Conservation (phyloP, 495 filamentous ascomycete species). For the Penicillium cosmopolitanum region DNA sequence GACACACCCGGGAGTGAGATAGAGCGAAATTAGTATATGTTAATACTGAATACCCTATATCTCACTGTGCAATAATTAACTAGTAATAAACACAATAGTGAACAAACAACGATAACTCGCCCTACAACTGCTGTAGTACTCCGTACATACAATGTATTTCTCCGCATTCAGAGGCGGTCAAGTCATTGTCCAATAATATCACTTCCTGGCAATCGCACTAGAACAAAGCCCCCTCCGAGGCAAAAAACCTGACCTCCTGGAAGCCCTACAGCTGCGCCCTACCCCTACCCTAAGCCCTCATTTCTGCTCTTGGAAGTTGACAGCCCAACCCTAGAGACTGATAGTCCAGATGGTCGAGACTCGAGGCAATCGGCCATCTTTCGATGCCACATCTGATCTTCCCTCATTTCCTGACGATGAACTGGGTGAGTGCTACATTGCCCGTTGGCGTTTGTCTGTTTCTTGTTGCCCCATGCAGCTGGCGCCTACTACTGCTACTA, state of each 20-base stretch:
- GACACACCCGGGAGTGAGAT: no score
- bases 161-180: neutral
- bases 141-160: no score
- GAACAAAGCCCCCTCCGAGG: neutral
- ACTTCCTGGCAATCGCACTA: neutral
- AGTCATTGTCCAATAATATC: neutral
- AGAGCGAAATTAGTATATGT: no score
- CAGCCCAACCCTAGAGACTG: conserved; percentile 28
- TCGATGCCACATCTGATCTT: conserved; percentile 39
- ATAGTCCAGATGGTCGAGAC: conserved; percentile 41
- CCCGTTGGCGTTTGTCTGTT: neutral
- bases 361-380: conserved; percentile 30
- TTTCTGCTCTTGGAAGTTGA: conserved; percentile 55
- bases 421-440: conserved; percentile 39
- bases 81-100: no score
- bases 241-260: conserved; percentile 18
- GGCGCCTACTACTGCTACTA: neutral
- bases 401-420: conserved; percentile 37
- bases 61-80: no score
- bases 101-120: no score
- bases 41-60: no score
- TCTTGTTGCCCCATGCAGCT: neutral
- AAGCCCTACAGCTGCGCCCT: conserved; percentile 49
- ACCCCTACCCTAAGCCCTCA: conserved; percentile 59
- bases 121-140: no score